These are phyloP conservation scores for Camelina laxa DNA, from an alignment of 345 rosid genomes.

Conservation along the genomic window DNA sequence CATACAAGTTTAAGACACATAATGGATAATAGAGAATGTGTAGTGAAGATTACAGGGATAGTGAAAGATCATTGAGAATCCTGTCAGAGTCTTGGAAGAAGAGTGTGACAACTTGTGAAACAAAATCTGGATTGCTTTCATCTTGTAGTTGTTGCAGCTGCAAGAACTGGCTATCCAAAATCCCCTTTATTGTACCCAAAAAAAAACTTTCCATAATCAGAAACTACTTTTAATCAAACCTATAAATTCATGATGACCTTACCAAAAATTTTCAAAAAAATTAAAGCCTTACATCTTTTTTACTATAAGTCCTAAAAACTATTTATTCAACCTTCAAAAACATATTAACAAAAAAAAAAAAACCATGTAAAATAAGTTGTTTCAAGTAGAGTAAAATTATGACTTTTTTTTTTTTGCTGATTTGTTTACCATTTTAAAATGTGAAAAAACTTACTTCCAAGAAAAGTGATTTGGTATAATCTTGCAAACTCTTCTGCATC, in stretches of 20 bases:
- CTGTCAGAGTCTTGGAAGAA: constrained; percentile 94
- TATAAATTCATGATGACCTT: background rate
- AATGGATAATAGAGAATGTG: constrained; percentile 1
- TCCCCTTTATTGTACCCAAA: constrained; percentile 57
- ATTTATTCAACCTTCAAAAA: background rate
- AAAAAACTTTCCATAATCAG: constrained; percentile 15
- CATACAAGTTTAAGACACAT: background rate
- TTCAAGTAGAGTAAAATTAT: too few species aligned
- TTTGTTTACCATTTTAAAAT: background rate
- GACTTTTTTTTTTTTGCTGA: background rate
- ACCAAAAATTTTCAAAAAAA: constrained; percentile 8
- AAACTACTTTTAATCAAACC: constrained; percentile 3
- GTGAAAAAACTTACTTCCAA: constrained; percentile 57
- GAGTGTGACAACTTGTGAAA: constrained; percentile 86
- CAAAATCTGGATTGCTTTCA: constrained; percentile 97
- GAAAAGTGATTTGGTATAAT: constrained; percentile 77
- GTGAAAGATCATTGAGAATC: constrained; percentile 83
- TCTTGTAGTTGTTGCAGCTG: constrained; percentile 95
- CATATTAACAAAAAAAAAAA: too few species aligned
- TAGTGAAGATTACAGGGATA: constrained; percentile 57
- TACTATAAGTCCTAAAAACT: background rate
- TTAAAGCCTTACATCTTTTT: background rate
- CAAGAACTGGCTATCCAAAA: constrained; percentile 81
- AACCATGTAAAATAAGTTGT: too few species aligned
- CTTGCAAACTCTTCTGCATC: constrained; percentile 81